Evolutionary conservation across 108 stramenopile genomes (phyloP).

Genomic region (Skeletonema costatum): DNA sequence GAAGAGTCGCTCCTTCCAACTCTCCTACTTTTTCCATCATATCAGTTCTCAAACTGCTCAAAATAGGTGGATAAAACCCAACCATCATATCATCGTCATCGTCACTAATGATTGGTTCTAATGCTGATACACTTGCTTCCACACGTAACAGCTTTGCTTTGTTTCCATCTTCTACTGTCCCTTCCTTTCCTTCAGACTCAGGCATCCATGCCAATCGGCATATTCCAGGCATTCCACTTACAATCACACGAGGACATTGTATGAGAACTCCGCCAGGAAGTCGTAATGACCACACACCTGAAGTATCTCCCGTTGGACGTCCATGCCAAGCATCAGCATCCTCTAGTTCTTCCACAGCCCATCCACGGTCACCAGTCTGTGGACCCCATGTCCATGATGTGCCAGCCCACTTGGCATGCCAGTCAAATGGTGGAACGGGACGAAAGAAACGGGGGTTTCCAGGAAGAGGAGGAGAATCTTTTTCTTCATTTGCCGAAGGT

Average conservation of each 20-base stretch:
- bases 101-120: conserved; percentile 68
- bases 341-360: conserved; percentile 76
- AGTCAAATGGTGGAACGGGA: conserved; percentile 78
- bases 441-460: conserved; percentile 74
- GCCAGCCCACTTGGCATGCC: conserved; percentile 84
- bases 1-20: conserved; percentile 53
- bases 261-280: conserved; percentile 74
- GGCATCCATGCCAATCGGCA: conserved; percentile 86
- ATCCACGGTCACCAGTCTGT: conserved; percentile 78
- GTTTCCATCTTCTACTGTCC: conserved; percentile 39
- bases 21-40: conserved; percentile 77
- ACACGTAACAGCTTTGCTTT: conserved; percentile 60
- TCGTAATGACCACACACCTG: conserved; percentile 68
- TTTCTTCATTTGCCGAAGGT: conserved; percentile 68
- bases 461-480: conserved; percentile 39
- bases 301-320: conserved; percentile 49
- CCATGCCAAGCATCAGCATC: conserved; percentile 88
- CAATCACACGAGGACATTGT: conserved; percentile 74
- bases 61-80: conserved; percentile 78
- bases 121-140: conserved; percentile 77
- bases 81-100: conserved; percentile 70
- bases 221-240: conserved; percentile 56
- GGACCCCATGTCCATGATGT: conserved; percentile 88
- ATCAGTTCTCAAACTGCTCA: conserved; percentile 80
- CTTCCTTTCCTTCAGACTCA: conserved; percentile 60